Base-by-base conservation (phyloP, 192 early-diverging fungal genomes). In the Geranomyces michiganensis region DNA sequence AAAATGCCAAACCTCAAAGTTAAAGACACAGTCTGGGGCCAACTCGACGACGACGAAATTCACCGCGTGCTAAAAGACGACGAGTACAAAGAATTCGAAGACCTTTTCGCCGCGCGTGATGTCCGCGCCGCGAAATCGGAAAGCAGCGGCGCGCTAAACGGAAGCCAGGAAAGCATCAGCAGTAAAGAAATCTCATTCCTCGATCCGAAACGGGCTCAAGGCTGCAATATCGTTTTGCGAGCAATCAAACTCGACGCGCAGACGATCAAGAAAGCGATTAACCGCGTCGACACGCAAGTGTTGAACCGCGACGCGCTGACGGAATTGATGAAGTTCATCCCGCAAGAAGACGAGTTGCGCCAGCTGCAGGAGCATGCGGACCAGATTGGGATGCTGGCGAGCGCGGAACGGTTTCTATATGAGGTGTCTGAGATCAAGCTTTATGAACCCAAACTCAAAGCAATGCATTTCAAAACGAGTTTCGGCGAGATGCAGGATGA, bases 71-170 rank as follows among this genome's bases (percentile, higher is more conserved):
- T 80, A 30, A 70, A 76, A 56, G 66, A 27, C 26, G 71, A 76
- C 12, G 69, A 46, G 24, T 81, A 84, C 56, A 78, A 70, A 0
- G 78, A 85, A 55, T 85, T 85, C 67, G 82, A 85, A 58, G 79
- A 84, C 1, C 67, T 84, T 29, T 85, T 85, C 71, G 80, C 79
- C 1, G 76, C 83, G 10, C 81, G 72, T 14, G 77, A 83, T 60
- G 68, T 59, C 36, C 69, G 61, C 17, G 0, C 21, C 22, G 12
- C 21, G 22, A 48, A 61, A 43, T 21, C 56, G 19, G 59, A 62
- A 17, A 72, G 51, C 47, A 56, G 61, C 26, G 56, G 26, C 27
- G 68, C 17, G 15, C 9, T 41, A 44, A 63, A 46, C 19, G 76
- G 67, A 17, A 76, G 73, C 46, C 47, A 33, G 15, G 78, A 76